phyloP scores from a whole-genome alignment of 2,329 filamentous ascomycete genomes.

The Kalmusia sp. region DNA sequence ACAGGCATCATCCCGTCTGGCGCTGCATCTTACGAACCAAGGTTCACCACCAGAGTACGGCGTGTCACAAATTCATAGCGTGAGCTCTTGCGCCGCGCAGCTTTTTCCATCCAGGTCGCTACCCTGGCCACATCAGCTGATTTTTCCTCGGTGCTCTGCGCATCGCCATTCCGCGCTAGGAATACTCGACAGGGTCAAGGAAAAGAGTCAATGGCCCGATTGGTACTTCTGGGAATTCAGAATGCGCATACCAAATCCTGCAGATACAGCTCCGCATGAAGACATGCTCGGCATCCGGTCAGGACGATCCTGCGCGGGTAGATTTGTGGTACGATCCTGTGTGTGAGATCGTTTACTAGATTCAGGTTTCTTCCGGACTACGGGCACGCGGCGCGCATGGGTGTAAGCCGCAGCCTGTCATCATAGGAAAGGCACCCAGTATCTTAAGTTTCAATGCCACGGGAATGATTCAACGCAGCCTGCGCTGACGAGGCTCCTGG shows the following conservation, averaged over 20 bases:
- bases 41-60: slow-evolving; percentile 10
- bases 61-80: slow-evolving; percentile 16
- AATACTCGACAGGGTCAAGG: too few species aligned
- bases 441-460: slow-evolving; percentile 1
- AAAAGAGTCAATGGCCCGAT: too few species aligned
- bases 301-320: neutral
- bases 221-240: too few species aligned
- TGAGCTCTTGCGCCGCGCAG: slow-evolving; percentile 1
- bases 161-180: too few species aligned
- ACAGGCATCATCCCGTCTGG: slow-evolving; percentile 27
- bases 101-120: slow-evolving; percentile 15
- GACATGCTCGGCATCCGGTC: neutral
- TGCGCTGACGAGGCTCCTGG: neutral
- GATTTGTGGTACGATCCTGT: slow-evolving; percentile 1
- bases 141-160: slow-evolving; percentile 1
- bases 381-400: slow-evolving; percentile 3
- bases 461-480: neutral
- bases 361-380: slow-evolving; percentile 11
- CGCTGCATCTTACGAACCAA: slow-evolving; percentile 10
- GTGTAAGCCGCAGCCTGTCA: slow-evolving; percentile 8
- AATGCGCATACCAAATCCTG: neutral
- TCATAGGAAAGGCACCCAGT: slow-evolving; percentile 1
- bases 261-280: neutral
- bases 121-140: neutral
- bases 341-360: slow-evolving; percentile 18